Percentiles rank a stretch among this genome's conserved stretches.
Evolutionary conservation across 2,329 filamentous ascomycete species (phyloP).

Genomic region (Phaeosphaeriaceae sp.): DNA sequence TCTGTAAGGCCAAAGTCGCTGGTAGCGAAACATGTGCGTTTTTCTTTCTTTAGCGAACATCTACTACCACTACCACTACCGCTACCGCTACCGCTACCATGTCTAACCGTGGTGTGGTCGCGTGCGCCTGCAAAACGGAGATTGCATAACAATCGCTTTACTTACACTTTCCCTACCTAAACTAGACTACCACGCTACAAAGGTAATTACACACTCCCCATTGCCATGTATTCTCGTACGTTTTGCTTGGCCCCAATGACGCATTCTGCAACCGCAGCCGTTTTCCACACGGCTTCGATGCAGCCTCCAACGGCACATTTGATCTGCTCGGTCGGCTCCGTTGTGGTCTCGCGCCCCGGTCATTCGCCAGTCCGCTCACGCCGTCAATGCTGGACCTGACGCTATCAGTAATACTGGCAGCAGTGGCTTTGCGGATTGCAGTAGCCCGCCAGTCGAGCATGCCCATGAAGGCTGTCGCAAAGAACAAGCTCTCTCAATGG

Average conservation of each 20-base stretch:
- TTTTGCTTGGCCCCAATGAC: constrained; percentile 25
- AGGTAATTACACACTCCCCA: no score
- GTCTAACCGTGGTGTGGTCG: constrained; percentile 19
- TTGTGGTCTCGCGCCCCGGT: constrained; percentile 15
- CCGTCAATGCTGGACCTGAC: constrained; percentile 30
- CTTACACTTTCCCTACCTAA: no score
- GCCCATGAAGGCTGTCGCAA: constrained; percentile 26
- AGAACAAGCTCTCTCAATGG: constrained; percentile 36
- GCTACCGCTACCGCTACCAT: no score
- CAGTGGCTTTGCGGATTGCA: constrained; percentile 35
- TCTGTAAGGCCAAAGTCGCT: no score
- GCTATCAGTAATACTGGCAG: constrained; percentile 30
- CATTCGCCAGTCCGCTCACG: constrained; percentile 28
- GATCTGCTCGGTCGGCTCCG: constrained; percentile 46
- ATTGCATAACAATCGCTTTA: constrained; percentile 20
- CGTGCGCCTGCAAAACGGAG: constrained; percentile 24
- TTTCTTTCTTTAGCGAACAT: no score
- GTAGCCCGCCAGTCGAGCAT: constrained; percentile 32
- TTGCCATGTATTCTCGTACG: no score
- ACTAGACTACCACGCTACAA: no score
- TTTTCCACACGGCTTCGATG: constrained; percentile 47
- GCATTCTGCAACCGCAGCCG: constrained; percentile 30
- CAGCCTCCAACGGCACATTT: constrained; percentile 36
- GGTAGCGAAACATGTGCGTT: no score
- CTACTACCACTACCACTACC: no score